phyloP scores from a whole-genome alignment of 2,329 filamentous ascomycete genomes.

The Fusarium fujikuroi region DNA sequence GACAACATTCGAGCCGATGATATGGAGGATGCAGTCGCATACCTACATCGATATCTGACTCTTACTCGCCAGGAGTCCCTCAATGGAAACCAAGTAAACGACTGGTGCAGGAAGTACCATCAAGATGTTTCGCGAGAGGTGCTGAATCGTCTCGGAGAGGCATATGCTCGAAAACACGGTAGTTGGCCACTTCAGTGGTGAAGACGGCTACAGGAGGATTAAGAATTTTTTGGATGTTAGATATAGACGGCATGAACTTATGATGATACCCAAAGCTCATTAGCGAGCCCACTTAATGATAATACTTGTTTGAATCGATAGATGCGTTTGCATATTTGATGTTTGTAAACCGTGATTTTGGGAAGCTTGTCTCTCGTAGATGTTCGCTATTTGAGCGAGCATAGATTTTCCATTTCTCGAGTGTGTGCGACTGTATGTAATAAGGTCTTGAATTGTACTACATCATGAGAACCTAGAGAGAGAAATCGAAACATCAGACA shows the following conservation, averaged over 20 bases:
- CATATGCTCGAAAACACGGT: conserved; percentile 15
- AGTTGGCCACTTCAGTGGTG: conserved; percentile 28
- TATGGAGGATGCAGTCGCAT: conserved; percentile 35
- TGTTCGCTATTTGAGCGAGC: neutral
- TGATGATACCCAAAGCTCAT: conserved; percentile 32
- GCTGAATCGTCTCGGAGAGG: conserved; percentile 21
- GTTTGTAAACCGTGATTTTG: neutral
- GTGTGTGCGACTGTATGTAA: neutral
- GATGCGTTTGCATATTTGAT: conserved; percentile 8
- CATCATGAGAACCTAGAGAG: neutral
- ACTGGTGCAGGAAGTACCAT: conserved; percentile 33
- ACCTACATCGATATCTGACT: conserved; percentile 28
- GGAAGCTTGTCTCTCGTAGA: neutral
- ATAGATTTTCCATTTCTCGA: neutral
- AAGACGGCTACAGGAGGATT: neutral
- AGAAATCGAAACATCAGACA: neutral
- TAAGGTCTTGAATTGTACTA: neutral
- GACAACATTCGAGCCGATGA: conserved; percentile 34
- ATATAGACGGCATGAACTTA: conserved; percentile 15
- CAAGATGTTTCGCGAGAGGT: conserved; percentile 25
- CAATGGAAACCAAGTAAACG: conserved; percentile 1
- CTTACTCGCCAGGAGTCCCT: conserved; percentile 4
- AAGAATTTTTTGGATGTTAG: neutral
- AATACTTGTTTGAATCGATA: conserved; percentile 11
- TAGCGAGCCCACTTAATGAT: conserved; percentile 24